Percentiles rank a stretch among this genome's conserved stretches.
Conservation (phyloP, 139 green algal genomes). For the Pycnococcus provasolii region DNA sequence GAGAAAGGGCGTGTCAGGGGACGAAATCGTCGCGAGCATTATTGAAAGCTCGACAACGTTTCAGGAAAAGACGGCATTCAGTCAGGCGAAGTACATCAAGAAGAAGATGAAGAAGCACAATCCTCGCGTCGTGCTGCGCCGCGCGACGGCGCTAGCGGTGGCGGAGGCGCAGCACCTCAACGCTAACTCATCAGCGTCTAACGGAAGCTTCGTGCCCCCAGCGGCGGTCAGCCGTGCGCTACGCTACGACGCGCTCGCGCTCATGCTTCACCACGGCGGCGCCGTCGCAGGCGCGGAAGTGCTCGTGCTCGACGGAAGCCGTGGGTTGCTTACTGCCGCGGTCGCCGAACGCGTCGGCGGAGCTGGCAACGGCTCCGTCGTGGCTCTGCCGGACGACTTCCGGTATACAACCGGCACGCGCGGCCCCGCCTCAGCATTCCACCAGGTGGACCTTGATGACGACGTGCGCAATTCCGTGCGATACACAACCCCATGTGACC, state of each 20-base stretch:
- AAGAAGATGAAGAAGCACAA: slow-evolving; percentile 44
- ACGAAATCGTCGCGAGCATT: slow-evolving; percentile 29
- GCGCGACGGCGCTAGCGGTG: slow-evolving; percentile 20
- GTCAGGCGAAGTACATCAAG: slow-evolving; percentile 37
- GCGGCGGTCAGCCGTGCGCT: slow-evolving; percentile 12
- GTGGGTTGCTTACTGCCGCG: slow-evolving; percentile 30
- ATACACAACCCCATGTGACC: too few relatives aligned
- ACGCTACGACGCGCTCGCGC: slow-evolving; percentile 24
- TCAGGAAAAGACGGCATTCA: slow-evolving; percentile 33
- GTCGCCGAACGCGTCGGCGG: slow-evolving; percentile 32
- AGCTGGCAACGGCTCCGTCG: neutral
- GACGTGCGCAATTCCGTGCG: too few relatives aligned
- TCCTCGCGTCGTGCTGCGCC: slow-evolving; percentile 23
- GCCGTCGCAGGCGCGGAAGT: slow-evolving; percentile 26
- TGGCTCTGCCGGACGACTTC: too few relatives aligned
- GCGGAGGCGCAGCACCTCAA: neutral
- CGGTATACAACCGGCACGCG: too few relatives aligned
- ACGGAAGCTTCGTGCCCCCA: neutral
- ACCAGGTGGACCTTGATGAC: too few relatives aligned
- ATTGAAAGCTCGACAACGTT: slow-evolving; percentile 34
- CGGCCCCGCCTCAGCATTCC: too few relatives aligned
- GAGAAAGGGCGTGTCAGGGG: slow-evolving; percentile 22
- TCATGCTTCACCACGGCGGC: slow-evolving; percentile 31
- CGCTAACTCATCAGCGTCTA: neutral
- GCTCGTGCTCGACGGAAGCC: slow-evolving; percentile 31